Percentiles rank a stretch among this genome's conserved stretches.
Evolutionary conservation across 331 rosid genomes (phyloP).

Genomic region (Erythrophleum ivorense): DNA sequence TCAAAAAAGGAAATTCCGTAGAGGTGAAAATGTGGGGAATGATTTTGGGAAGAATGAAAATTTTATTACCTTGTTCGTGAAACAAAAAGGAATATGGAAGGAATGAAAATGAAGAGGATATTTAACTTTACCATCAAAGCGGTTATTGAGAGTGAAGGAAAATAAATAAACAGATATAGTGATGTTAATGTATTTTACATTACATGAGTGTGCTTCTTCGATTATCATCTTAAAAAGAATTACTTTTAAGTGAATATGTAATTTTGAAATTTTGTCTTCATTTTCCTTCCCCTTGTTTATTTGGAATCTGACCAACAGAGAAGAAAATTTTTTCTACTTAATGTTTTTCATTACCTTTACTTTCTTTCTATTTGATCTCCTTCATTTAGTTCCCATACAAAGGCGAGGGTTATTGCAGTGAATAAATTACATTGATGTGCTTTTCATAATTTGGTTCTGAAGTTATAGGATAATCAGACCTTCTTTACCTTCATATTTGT

Average conservation of each 20-base stretch:
- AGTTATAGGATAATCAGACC: neutral
- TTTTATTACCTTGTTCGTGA: neutral
- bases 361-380: neutral
- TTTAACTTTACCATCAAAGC: neutral
- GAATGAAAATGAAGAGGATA: neutral
- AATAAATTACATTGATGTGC: neutral
- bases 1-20: neutral
- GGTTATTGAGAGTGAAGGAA: neutral
- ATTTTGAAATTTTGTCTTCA: neutral
- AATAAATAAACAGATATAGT: neutral
- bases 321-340: neutral
- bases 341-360: neutral
- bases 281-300: neutral
- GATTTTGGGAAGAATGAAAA: neutral
- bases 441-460: neutral
- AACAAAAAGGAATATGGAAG: neutral
- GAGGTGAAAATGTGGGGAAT: neutral
- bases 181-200: neutral
- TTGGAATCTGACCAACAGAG: neutral
- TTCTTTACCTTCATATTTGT: constrained; percentile 3
- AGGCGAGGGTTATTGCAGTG: neutral
- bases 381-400: neutral
- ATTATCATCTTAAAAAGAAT: neutral
- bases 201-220: neutral
- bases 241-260: neutral